These are phyloP conservation scores for Fusarium lyarnte DNA, from an alignment of 2,329 filamentous ascomycete species.

Conservation along the genomic window DNA sequence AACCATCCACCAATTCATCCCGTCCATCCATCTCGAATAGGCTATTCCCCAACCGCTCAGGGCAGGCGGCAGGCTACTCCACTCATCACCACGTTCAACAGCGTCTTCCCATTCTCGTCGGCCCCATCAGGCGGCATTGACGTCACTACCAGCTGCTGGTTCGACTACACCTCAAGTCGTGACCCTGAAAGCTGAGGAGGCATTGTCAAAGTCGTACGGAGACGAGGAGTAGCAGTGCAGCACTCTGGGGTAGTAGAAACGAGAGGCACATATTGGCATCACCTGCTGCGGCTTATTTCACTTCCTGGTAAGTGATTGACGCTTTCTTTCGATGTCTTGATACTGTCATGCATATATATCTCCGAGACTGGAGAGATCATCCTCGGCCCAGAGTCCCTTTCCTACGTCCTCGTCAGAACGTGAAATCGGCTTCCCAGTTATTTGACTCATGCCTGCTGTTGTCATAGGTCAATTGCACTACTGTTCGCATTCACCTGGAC, in stretches of 20 bases:
- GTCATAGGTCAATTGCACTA: neutral
- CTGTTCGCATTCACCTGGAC: conserved; percentile 1
- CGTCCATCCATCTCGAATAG: conserved; percentile 20
- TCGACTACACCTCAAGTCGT: conserved; percentile 13
- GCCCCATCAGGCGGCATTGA: conserved; percentile 44
- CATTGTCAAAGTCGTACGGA: conserved; percentile 18
- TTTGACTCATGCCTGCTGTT: conserved; percentile 16
- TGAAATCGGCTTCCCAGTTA: conserved; percentile 11
- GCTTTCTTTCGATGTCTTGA: neutral
- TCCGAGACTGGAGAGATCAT: conserved; percentile 20
- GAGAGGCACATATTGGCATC: conserved; percentile 28
- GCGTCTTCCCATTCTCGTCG: conserved; percentile 21
- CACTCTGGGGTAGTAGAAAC: conserved; percentile 18
- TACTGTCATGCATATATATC: conserved; percentile 9
- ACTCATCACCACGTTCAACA: conserved; percentile 18
- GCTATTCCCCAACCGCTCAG: conserved; percentile 7
- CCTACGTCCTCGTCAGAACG: neutral
- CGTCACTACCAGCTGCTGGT: conserved; percentile 34
- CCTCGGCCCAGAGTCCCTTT: neutral
- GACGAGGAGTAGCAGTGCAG: conserved; percentile 19
- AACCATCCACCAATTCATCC: conserved; percentile 19
- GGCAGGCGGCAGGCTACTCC: conserved; percentile 7
- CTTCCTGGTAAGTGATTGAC: conserved; percentile 32
- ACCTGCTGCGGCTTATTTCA: conserved; percentile 30
- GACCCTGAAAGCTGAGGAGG: conserved; percentile 15